These are phyloP conservation scores for Boletales sp. DNA, from an alignment of 768 basidiomycete species.

Conservation along the genomic window DNA sequence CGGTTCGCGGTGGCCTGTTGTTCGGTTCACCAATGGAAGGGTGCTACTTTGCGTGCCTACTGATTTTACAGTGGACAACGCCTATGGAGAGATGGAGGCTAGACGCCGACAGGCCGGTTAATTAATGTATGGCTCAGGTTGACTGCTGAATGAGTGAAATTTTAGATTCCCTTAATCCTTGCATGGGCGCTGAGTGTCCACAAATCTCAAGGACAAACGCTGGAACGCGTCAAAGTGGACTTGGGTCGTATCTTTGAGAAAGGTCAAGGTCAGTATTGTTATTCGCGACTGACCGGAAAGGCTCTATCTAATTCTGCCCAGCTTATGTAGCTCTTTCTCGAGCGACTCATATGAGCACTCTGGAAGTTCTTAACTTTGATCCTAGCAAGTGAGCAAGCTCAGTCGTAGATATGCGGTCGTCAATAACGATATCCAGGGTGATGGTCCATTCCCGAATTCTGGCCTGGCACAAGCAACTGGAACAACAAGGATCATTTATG, in stretches of 20 bases:
- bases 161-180: constrained; percentile 57
- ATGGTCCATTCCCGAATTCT: constrained; percentile 62
- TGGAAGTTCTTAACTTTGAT: constrained; percentile 66
- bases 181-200: constrained; percentile 88
- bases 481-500: constrained; percentile 12
- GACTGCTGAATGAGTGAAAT: constrained; percentile 15
- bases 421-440: constrained; percentile 40
- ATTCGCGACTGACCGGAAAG: background rate
- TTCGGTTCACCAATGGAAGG: constrained; percentile 51
- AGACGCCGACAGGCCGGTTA: constrained; percentile 50
- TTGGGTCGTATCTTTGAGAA: constrained; percentile 74
- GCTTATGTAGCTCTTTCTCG: constrained; percentile 74
- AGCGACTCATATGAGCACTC: constrained; percentile 59
- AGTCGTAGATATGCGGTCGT: background rate
- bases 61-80: constrained; percentile 64
- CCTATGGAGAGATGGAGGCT: constrained; percentile 56
- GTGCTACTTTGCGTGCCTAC: constrained; percentile 48
- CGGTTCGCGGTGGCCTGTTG: constrained; percentile 52
- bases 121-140: background rate
- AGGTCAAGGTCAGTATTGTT: constrained; percentile 55
- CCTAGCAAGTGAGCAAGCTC: constrained; percentile 45
- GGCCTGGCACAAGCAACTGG: constrained; percentile 46
- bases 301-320: constrained; percentile 18
- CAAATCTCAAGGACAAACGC: constrained; percentile 88
- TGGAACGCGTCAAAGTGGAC: constrained; percentile 81